phyloP scores from a whole-genome alignment of 331 rosid genomes.

The Rhamnella rubrinervis region DNA sequence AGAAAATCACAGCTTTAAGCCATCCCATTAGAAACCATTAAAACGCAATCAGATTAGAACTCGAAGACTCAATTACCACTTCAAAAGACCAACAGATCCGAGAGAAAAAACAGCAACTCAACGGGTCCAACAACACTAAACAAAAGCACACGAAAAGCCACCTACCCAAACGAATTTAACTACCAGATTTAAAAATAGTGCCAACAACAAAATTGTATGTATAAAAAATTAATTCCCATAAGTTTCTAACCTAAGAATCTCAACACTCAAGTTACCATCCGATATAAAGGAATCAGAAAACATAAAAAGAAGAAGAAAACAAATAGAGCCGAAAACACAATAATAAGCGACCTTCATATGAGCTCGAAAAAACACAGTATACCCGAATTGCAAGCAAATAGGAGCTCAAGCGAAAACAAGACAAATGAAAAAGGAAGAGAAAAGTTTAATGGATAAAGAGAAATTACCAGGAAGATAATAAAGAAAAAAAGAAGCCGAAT shows the following conservation, averaged over 20 bases:
- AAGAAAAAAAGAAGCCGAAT: slow-evolving; percentile 22
- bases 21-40: not conserved
- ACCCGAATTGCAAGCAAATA: not conserved
- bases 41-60: not conserved
- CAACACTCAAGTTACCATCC: too few relatives aligned
- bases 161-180: not conserved
- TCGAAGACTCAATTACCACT: not conserved
- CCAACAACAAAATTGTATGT: not conserved
- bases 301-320: not conserved
- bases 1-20: not conserved
- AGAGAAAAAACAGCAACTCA: not conserved
- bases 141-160: not conserved
- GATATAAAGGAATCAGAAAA: too few relatives aligned
- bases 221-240: not conserved
- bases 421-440: not conserved
- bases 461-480: not conserved
- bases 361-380: not conserved
- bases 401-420: not conserved
- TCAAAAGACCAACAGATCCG: not conserved
- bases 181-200: not conserved
- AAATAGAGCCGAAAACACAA: not conserved
- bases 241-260: too few relatives aligned
- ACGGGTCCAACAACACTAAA: not conserved
- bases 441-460: not conserved
- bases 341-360: not conserved